A percentile compares a stretch with the other conserved stretches of the same genome.
These are phyloP conservation scores for Botrytis porri DNA, from an alignment of 2,329 filamentous ascomycete genomes.

Conservation along the genomic window DNA sequence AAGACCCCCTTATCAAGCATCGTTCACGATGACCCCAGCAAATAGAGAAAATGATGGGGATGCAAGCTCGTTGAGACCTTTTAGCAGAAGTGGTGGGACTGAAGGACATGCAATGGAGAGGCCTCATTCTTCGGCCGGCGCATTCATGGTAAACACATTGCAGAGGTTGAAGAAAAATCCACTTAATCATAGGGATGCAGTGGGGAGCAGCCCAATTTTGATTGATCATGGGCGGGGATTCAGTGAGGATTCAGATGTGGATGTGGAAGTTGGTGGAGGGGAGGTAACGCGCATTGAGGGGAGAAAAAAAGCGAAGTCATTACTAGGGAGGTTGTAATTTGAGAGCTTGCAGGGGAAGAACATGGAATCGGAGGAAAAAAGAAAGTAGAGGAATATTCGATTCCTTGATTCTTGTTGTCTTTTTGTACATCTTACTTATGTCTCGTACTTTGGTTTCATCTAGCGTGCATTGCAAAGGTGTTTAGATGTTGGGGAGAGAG, in stretches of 20 bases:
- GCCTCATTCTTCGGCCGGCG: not conserved
- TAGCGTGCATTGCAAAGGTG: conserved; percentile 7
- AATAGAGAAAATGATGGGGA: conserved; percentile 23
- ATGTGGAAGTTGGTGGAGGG: not conserved
- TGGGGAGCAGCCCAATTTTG: not conserved
- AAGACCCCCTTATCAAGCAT: conserved; percentile 24
- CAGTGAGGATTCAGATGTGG: not conserved
- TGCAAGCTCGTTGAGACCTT: conserved; percentile 1
- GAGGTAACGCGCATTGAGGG: not conserved
- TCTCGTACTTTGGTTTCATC: not conserved
- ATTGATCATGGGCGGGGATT: not conserved
- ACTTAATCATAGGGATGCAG: not conserved
- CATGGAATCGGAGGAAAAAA: not conserved
- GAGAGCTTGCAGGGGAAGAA: not conserved
- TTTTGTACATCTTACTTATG: not conserved
- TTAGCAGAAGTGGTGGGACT: conserved; percentile 21
- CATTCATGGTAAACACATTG: not conserved
- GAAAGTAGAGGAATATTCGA: not conserved
- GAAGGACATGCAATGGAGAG: conserved; percentile 12
- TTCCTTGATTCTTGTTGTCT: not conserved
- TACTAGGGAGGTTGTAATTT: conserved; percentile 1
- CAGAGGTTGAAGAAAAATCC: conserved; percentile 2
- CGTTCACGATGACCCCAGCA: conserved; percentile 35
- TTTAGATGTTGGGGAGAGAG: not conserved
- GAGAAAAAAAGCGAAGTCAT: not conserved